A percentile compares a stretch with the other conserved stretches of the same genome.
Conservation (phyloP, 192 early-diverging fungal species). For the Funneliformis geosporum region DNA sequence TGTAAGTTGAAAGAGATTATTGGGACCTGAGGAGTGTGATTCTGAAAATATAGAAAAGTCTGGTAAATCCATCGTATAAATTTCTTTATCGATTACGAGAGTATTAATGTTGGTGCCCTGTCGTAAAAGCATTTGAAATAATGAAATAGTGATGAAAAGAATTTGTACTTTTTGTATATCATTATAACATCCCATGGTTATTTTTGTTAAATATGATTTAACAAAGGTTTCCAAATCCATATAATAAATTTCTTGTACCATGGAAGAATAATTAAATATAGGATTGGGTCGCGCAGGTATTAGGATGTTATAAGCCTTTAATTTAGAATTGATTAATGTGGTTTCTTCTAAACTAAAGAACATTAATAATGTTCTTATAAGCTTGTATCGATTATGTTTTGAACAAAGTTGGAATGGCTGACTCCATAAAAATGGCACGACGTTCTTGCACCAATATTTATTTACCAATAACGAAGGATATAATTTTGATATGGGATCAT, state of each 20-base stretch:
- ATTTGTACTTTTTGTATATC: neutral
- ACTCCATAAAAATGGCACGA: slow-evolving; percentile 8
- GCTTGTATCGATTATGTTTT: neutral
- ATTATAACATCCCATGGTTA: neutral
- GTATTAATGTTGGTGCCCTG: neutral
- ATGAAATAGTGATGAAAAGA: neutral
- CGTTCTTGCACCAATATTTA: slow-evolving; percentile 15
- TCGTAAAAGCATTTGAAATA: neutral
- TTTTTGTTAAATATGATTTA: neutral
- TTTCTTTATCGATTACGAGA: neutral
- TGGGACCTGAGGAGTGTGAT: neutral
- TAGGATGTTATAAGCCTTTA: neutral
- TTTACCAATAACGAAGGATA: slow-evolving; percentile 12
- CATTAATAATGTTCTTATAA: neutral
- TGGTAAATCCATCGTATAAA: neutral
- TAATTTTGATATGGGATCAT: neutral
- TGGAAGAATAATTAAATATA: neutral
- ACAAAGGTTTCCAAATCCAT: neutral
- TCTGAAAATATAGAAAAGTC: neutral
- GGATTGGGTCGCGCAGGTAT: neutral
- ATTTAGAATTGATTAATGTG: neutral
- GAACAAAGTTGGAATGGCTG: neutral
- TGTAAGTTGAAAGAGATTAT: neutral
- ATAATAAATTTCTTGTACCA: neutral
- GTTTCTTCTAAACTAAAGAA: neutral